Conservation (phyloP, 23 red algal genomes). For the Pyropia haitanensis region DNA sequence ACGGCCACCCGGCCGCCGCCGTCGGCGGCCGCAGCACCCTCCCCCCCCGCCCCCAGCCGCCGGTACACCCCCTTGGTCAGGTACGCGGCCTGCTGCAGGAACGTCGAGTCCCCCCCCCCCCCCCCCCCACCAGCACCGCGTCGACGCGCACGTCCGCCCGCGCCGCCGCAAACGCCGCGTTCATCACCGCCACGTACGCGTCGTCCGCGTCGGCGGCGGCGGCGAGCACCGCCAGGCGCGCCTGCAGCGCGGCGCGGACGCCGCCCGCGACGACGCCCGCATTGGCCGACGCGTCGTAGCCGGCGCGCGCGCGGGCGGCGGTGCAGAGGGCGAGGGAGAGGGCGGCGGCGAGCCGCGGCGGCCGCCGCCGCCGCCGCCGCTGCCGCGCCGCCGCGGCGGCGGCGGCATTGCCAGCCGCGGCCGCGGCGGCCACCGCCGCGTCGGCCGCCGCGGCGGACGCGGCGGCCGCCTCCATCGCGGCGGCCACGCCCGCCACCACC, state of each 20-base stretch:
- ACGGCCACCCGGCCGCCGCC: too few species aligned
- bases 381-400: not conserved
- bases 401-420: not conserved
- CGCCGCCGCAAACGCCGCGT: conserved; percentile 60
- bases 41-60: conserved; percentile 4
- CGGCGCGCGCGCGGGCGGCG: conserved; percentile 27
- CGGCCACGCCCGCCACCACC: not conserved
- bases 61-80: conserved; percentile 69
- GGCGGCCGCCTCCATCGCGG: not conserved
- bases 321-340: conserved; percentile 44
- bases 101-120: conserved; percentile 21
- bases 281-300: conserved; percentile 1
- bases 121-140: conserved; percentile 13
- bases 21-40: conserved; percentile 3
- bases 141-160: conserved; percentile 40
- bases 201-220: conserved; percentile 22
- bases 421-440: not conserved
- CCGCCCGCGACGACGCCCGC: conserved; percentile 17
- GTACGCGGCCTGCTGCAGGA: conserved; percentile 64
- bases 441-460: not conserved
- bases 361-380: not conserved
- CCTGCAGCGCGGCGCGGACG: conserved; percentile 1
- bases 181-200: conserved; percentile 65
- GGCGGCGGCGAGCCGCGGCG: conserved; percentile 15
- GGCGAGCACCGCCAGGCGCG: conserved; percentile 16